Base-by-base conservation (phyloP, 228 moss, liverwort and hornwort genomes). In the Sphagnum magellanicum region DNA sequence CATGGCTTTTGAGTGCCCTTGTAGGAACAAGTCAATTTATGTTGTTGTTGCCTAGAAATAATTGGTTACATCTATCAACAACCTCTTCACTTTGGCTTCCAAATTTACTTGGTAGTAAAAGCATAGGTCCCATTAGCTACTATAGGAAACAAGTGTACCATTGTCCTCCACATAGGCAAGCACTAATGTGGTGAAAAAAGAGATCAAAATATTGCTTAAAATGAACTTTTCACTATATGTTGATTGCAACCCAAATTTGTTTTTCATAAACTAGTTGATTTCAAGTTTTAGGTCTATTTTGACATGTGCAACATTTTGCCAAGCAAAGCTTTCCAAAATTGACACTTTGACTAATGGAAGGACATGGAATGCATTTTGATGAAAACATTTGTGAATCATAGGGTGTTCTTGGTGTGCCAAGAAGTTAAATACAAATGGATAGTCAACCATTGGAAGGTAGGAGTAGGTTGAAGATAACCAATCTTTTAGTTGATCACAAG, bases 241-340 rank as follows among this genome's bases (percentile, higher is more conserved):
- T 4, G 71, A 76, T 53, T 77, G 78, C 70, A 93, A 59, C 51
- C 92, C 89, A 66, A 80, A 91, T 48, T 81, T 83, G 47, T 48
- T 87, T 51, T 77, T 75, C 66, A 98, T 64, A 72, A 87, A 87
- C 59, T 78, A 81, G 51, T 79, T 79, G 60, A 98, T 92, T 70
- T 98, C 93, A 14, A 85, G 85, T 74, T 72, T 84, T 10, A 90
- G 93, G 68, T 97, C 97, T 91, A 90, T 97, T 85, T 98, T 93
- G 63, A 79, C 83, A 52, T 87, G 82, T 17, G 91, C 81, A 73
- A 98, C 90, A 71, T 98, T 98, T 64, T 98, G 97, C 15, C 97
- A 76, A 8, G 87, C 97, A 62, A 93, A 98, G 46, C 90, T 91
- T 79, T 98, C 97, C 63, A 89, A 98, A 16, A 98, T 79, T 5